These are phyloP conservation scores for Berkeleyomyces rouxiae DNA, from an alignment of 2,329 filamentous ascomycete species.

Conservation along the genomic window DNA sequence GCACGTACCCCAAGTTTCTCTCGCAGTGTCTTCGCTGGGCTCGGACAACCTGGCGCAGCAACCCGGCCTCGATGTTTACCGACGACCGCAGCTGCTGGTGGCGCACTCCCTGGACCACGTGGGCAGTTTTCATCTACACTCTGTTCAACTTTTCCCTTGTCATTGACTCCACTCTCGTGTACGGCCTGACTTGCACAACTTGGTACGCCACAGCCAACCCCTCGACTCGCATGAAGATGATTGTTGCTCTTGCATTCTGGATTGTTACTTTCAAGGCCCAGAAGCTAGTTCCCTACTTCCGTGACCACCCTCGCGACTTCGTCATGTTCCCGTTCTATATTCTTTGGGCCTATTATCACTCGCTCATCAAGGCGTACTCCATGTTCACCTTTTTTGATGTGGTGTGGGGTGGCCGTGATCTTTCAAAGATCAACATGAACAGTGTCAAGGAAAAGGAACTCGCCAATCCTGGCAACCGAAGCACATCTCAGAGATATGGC, in stretches of 20 bases:
- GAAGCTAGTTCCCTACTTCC: conserved; percentile 38
- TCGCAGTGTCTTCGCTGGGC: conserved; percentile 40
- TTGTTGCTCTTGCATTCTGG: conserved; percentile 23
- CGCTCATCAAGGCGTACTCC: conserved; percentile 39
- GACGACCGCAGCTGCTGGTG: conserved; percentile 9
- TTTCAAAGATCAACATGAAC: neutral
- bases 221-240: neutral
- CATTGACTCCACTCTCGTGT: conserved; percentile 30
- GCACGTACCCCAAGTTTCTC: conserved; percentile 31
- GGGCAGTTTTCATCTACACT: conserved; percentile 37
- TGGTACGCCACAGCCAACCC: conserved; percentile 6
- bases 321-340: conserved; percentile 32
- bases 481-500: too few relatives aligned
- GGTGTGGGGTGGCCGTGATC: conserved; percentile 21
- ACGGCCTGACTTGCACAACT: conserved; percentile 14
- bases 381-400: conserved; percentile 34
- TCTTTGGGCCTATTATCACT: conserved; percentile 40
- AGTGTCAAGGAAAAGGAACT: neutral
- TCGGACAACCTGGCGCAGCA: conserved; percentile 41
- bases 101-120: conserved; percentile 34
- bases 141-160: conserved; percentile 40
- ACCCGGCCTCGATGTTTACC: conserved; percentile 29
- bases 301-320: conserved; percentile 34
- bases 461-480: too few relatives aligned
- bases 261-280: conserved; percentile 38